Base-by-base conservation (phyloP, 2,329 filamentous ascomycete genomes). In the Neonectria hederae region DNA sequence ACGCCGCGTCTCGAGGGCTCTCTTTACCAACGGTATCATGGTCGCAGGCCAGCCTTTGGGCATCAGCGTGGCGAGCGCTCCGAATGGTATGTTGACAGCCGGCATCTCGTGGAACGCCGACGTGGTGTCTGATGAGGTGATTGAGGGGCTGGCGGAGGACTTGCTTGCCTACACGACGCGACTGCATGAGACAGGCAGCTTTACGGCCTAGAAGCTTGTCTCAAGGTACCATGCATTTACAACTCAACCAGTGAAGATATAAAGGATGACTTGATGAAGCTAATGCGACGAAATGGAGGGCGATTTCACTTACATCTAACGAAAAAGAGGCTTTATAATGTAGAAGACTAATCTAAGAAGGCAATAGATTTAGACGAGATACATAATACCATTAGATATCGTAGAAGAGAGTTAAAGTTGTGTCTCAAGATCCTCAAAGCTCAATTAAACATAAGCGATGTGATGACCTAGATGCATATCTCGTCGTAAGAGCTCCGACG, bases 1-100 rank as follows among this genome's bases (percentile, higher is more conserved):
- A 79, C 65, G 66, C 19, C 53, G 30, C 3, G 78, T 86, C 24
- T 76, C 78, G 4, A 79, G 83, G n/a, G 72, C 79, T 19, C 67
- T 86, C 14, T 87, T 88, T 69, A 80, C 83, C 0, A 86, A 87
- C 62, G 80, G 83, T 0, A 79, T 82, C 24, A 80, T 79, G 62
- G 76, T 82, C 5, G 75, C 77, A 1, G 82, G 84, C 0, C 68
- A 81, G 1, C 80, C 82, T 0, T 68, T 88, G 3, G 74, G 72
- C 1, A 63, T 87, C 24, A 86, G 82, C 62, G 79, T 84, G 2
- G 80, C 80, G 7, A 84, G 83, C n/a, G 79, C 85, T 2, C 73
- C 72, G 1, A 79, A 76, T 0, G 80, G 79, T 0, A 72, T 73
- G 0, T 65, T 88, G 49, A 78, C 75, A 1, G 64, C 85, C n/a